phyloP scores from a whole-genome alignment of 306 rosid genomes.

The Canavalia gladiata region DNA sequence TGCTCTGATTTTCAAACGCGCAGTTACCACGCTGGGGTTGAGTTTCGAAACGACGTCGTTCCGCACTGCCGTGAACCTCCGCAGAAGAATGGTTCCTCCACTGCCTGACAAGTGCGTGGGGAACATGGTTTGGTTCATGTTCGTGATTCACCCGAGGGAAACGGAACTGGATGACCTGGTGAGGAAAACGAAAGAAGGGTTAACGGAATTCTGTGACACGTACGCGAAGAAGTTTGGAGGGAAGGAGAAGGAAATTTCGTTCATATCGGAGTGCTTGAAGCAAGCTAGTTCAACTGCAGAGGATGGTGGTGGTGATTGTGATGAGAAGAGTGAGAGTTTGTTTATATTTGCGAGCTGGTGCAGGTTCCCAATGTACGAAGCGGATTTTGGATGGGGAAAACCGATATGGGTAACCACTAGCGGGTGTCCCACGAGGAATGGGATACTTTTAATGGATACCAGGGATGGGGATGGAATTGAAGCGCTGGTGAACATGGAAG shows the following conservation, averaged over 20 bases:
- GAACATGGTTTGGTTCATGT: constrained; percentile 39
- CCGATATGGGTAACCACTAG: constrained; percentile 56
- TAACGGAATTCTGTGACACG: constrained; percentile 18
- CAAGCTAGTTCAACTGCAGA: not conserved
- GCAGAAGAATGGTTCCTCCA: constrained; percentile 51
- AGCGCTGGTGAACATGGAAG: constrained; percentile 56
- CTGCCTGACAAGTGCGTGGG: constrained; percentile 49
- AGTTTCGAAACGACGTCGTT: not conserved
- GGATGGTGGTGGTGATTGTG: not conserved
- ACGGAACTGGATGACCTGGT: constrained; percentile 46
- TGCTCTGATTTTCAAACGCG: constrained; percentile 49
- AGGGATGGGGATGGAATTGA: constrained; percentile 62
- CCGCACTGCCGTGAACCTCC: constrained; percentile 42
- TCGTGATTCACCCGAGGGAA: not conserved
- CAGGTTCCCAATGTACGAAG: constrained; percentile 45
- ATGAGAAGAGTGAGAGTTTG: not conserved
- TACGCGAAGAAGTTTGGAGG: constrained; percentile 29
- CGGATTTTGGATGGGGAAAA: constrained; percentile 67
- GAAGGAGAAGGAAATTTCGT: not conserved
- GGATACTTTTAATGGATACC: constrained; percentile 52
- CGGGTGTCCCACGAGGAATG: constrained; percentile 21
- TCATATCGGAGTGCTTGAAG: constrained; percentile 26
- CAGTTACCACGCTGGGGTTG: constrained; percentile 35
- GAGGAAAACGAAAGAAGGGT: constrained; percentile 32
- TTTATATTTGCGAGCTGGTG: constrained; percentile 53